Percentiles rank a stretch among this genome's conserved stretches.
Evolutionary conservation across 768 basidiomycete genomes (phyloP).

Genomic region (Hortiboletus flavorubellus): DNA sequence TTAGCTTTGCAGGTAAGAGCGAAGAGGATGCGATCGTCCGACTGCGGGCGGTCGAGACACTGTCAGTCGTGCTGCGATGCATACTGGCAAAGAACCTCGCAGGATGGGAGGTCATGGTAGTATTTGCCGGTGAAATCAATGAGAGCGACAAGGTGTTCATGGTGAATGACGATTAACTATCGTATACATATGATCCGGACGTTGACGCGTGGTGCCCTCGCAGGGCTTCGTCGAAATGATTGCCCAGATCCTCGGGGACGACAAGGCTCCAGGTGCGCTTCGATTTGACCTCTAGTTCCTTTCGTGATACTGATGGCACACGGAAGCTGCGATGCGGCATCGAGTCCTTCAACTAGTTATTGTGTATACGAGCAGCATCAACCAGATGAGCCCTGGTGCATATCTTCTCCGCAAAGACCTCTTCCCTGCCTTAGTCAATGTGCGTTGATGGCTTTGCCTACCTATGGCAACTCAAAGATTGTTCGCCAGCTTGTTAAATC

Average conservation of each 20-base stretch:
- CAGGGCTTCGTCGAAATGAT: constrained; percentile 52
- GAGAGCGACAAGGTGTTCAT: constrained; percentile 59
- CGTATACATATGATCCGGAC: neutral
- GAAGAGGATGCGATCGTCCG: constrained; percentile 18
- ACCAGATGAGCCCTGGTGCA: constrained; percentile 66
- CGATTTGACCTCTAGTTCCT: neutral
- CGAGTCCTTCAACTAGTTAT: constrained; percentile 55
- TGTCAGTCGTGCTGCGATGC: constrained; percentile 44
- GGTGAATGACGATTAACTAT: constrained; percentile 25
- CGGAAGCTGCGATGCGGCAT: constrained; percentile 47
- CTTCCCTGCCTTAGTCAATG: constrained; percentile 51
- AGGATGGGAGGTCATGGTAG: constrained; percentile 73
- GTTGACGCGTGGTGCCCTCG: neutral
- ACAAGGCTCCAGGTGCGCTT: constrained; percentile 34
- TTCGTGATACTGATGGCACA: neutral
- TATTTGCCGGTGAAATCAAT: constrained; percentile 57
- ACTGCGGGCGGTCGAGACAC: constrained; percentile 48
- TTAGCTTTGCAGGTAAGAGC: constrained; percentile 36
- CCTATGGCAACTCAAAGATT: neutral
- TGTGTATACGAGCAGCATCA: constrained; percentile 55
- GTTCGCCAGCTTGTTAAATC: constrained; percentile 50
- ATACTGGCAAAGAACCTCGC: constrained; percentile 55
- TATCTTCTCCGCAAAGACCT: constrained; percentile 65
- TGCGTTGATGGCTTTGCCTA: constrained; percentile 25
- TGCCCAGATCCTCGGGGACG: constrained; percentile 44